Evolutionary conservation across 176 grass and related monocot genomes (phyloP), one percentile per base, ranked within the genome.

Genomic region (Ensete glaucum): DNA sequence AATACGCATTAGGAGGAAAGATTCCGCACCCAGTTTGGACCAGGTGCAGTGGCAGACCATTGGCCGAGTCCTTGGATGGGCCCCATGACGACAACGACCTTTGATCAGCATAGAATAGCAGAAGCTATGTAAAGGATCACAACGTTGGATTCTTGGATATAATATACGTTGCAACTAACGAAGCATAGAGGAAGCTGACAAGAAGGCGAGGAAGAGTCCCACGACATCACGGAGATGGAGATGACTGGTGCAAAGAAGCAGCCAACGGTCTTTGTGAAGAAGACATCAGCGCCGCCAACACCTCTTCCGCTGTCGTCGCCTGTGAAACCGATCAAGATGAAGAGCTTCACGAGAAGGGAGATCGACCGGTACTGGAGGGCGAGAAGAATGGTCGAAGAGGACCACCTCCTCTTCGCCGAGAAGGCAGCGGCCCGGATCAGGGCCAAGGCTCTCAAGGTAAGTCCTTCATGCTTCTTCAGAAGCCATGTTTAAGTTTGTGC

Each of bases 311-410:
- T 25, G 12, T 29, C 56, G 19, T 10, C 49, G 10, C 25, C 14
- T 1, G 53, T 5, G 43, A 80, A 63, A 24, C 59, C 54, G n/a
- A 58, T 11, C 9, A 22, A 64, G 54, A 69, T 80, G 21, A 73
- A 53, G 78, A 80, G 78, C 43, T 59, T 73, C 54, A 80, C 78
- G 1, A 73, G 48, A 48, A 49, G 73, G 9, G 78, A 80, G 78
- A 80, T 80, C 55, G 56, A 80, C 52, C 69, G 20, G 48, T 80
- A 53, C 78, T 80, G 78, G 78, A 72, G 78, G 56, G 21, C 27
- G 57, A 80, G 71, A 71, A 80, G 69, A 58, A 54, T 80, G 78
- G 50, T 20, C 9, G 78, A 80, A 49, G 78, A 73, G 58, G 78
- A 80, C 12, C 78, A 80, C 48, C 68, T 80, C 20, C 69, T 80